Evolutionary conservation across 441 rosid species (phyloP), one percentile per base, ranked within the genome.

Genomic region (Aquilaria agallochum): DNA sequence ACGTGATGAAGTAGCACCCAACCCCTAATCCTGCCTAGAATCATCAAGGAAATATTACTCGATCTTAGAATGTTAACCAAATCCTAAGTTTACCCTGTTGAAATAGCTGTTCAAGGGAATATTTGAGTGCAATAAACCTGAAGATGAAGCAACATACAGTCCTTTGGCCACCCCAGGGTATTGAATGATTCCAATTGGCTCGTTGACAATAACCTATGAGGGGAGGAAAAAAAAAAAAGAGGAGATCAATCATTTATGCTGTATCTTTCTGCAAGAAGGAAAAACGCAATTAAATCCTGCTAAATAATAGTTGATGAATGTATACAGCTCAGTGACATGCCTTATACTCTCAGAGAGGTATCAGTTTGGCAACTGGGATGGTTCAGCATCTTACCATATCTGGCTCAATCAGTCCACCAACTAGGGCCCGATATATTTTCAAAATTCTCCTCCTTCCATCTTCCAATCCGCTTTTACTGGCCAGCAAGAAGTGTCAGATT

Each of bases 131-230:
- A 50, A 54, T 30, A 11, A 30, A 92, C 98, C 97, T 77, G 93
- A 75, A 9, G 77, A 62, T 50, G 87, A 85, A 71, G 98, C 95
- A 74, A 89, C 95, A 69, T 83, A 85, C 42, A 90, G 82, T 68
- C 97, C 97, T 78, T 83, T 83, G 54, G 96, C 96, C 55, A 94
- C 95, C 45, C 94, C 92, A 40, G 94, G 92, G 74, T 89, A 94
- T 69, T 53, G 71, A 58, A 78, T 73, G 48, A 74, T 65, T 77
- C 97, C 99, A 50, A 91, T 86, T 59, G 96, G 95, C 75, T 91
- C 90, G 53, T 70, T 68, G 73, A 94, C 80, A 59, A 75, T 74
- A 46, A 84, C 82, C 97, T 94, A 67, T 45, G 51, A 60, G 44
- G 68, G 40, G 62, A 63, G 68, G 66, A 62, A 55, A 61, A 65